Evolutionary conservation across 176 grass and related monocot species (phyloP), one percentile per base, ranked within the genome.

Genomic region (Chloris gayana): DNA sequence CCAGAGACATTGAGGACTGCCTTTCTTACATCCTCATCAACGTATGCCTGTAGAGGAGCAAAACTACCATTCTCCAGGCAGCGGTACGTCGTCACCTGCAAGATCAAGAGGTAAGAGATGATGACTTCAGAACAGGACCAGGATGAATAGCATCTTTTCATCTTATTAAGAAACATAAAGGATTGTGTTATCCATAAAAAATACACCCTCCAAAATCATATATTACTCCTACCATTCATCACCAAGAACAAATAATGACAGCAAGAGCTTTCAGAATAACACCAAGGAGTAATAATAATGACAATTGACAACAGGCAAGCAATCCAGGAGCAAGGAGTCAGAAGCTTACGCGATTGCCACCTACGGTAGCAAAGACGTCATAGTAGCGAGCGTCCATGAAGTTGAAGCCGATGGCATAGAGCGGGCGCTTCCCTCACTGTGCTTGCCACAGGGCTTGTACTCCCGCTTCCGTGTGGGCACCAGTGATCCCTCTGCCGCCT

Each of bases 381-480:
- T 93, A 95, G 78, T 95, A 98, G 74, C 88, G 78, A 33, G 86
- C 86, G 37, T 95, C 92, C 64, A 95, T 61, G 90, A 98, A 98
- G 77, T 98, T 98, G 81, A 98, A 98, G 47, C 86, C 88, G 71
- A 98, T 95, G 76, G 90, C 92, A 58, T 98, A 98, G 72, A 95
- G 84, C 41, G 92, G 92, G 56, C 82, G 74, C 82, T 93, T 98
- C 41, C 95, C 85, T 95, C 90, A 25, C 69, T 77, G 67, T 91
- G 80, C 82, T 82, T 91, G 72, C 91, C 92, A 76, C 78, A 88
- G 15, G 88, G 72, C 84, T 90, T 91, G 66, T 98, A 98, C 58
- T 93, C 92, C 22, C 88, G 67, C 74, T 87, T 91, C 68, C 78
- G 86, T 58, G 75, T 84, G 68, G 95, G 62, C 54, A 69, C 85